phyloP scores from a whole-genome alignment of 2,329 filamentous ascomycete species.

The Talaromyces sp. region DNA sequence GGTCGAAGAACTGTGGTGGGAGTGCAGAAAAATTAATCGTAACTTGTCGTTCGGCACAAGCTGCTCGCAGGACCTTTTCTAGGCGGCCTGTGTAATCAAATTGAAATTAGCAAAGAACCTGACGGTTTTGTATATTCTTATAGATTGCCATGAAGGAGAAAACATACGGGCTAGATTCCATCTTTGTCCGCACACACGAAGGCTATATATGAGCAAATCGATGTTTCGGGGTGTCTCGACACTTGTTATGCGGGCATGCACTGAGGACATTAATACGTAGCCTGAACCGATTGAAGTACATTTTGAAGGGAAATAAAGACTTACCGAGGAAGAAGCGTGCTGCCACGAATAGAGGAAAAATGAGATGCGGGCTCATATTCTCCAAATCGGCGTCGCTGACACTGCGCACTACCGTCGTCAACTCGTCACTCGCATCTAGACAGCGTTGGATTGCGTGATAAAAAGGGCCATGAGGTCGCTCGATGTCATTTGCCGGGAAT shows the following conservation, averaged over 20 bases:
- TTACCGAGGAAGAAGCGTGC: neutral
- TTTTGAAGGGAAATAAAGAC: neutral
- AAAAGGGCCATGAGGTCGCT: neutral
- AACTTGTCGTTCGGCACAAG: neutral
- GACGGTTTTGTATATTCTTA: neutral
- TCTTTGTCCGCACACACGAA: conserved; percentile 1
- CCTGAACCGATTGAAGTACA: neutral
- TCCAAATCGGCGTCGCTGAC: neutral
- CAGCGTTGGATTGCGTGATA: conserved; percentile 2
- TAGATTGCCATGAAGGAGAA: neutral
- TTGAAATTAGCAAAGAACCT: neutral
- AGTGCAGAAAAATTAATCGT: conserved; percentile 1
- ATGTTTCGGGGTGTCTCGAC: neutral
- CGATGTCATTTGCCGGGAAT: conserved; percentile 1
- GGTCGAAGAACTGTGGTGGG: conserved; percentile 3
- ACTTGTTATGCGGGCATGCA: neutral
- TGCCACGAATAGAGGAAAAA: conserved; percentile 2
- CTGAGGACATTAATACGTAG: neutral
- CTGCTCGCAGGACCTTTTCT: neutral
- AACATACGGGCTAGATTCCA: neutral
- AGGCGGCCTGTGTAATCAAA: neutral
- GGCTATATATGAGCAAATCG: neutral
- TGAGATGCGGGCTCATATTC: conserved; percentile 4
- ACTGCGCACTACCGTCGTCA: conserved; percentile 1
- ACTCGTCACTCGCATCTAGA: conserved; percentile 3